Evolutionary conservation across 306 rosid genomes (phyloP).

Genomic region (Vigna nakashimae): DNA sequence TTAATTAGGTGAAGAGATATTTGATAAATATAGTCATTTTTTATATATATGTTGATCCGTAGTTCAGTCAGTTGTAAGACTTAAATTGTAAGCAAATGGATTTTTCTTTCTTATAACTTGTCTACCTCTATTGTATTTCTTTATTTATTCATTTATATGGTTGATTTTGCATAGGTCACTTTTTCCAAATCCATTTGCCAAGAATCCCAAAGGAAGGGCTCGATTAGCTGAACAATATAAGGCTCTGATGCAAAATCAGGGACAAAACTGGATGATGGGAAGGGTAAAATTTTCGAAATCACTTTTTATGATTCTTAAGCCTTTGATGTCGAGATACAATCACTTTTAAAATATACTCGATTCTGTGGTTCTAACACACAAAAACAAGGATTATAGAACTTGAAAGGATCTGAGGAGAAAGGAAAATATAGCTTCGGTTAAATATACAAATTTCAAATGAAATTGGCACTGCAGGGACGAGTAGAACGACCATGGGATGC

Average conservation of each 20-base stretch:
- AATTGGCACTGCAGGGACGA: background rate
- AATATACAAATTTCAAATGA: background rate
- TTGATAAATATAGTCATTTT: background rate
- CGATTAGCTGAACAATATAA: background rate
- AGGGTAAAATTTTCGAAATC: constrained; percentile 30
- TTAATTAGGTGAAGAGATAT: background rate
- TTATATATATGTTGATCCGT: background rate
- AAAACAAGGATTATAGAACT: background rate
- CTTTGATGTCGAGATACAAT: background rate
- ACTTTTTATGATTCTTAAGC: background rate
- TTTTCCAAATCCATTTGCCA: background rate
- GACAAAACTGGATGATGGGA: no score
- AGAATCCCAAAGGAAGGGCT: background rate
- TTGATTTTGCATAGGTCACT: background rate
- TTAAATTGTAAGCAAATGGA: no score
- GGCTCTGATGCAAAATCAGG: background rate
- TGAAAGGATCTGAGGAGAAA: background rate
- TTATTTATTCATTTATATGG: background rate
- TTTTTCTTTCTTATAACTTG: no score
- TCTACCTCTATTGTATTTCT: no score
- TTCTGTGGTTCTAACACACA: background rate
- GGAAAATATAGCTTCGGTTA: background rate
- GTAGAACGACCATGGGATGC: background rate
- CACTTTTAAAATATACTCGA: background rate
- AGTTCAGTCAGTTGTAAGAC: no score